Evolutionary conservation across 805 yeast genomes (phyloP), one percentile per base, ranked within the genome.

Genomic region (Yamadazyma endophytica): DNA sequence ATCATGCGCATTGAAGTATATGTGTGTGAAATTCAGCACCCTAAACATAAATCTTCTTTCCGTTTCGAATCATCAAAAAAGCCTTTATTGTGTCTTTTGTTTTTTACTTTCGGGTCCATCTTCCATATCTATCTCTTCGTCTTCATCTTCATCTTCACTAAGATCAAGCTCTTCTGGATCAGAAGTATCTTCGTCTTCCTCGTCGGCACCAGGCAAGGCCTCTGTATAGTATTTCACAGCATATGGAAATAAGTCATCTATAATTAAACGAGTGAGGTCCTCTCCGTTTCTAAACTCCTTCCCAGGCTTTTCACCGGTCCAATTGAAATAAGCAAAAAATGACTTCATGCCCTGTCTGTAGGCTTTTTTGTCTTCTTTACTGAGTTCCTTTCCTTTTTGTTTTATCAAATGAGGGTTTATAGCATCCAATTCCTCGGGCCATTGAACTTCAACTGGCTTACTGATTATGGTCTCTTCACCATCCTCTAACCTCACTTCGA

Each of bases 281-380:
- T 80, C 90, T 15, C 95, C 96, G 35, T 73, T 70, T 39, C 88
- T 72, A 50, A 78, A 85, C 51, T 79, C 92, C 56, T 77, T 84
- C 1, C 86, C 83, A 2, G 86, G 82, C 41, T 79, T 80, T 21
- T 59, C 53, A 0, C 95, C 95, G 1, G 92, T 82, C 89, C 94
- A 88, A 28, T 66, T 64, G 51, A 88, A 89, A 80, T 89, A 89
- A 5, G 87, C 81, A 56, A 90, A 89, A 48, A 90, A 82, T 9
- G 90, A 78, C 49, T 80, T 79, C 87, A 81, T 81, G 4, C 89
- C 89, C 13, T 66, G 49, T 36, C 89, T 60, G 49, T 82, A 82
- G 34, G 64, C 62, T 45, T 70, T 77, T 54, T 80, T 80, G 25
- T 77, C 79, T 13, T 69, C 74, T 13, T 54, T 40, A n/a, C 64